Base-by-base conservation (phyloP, 495 filamentous ascomycete genomes). In the Aspergillus heteromorphus region DNA sequence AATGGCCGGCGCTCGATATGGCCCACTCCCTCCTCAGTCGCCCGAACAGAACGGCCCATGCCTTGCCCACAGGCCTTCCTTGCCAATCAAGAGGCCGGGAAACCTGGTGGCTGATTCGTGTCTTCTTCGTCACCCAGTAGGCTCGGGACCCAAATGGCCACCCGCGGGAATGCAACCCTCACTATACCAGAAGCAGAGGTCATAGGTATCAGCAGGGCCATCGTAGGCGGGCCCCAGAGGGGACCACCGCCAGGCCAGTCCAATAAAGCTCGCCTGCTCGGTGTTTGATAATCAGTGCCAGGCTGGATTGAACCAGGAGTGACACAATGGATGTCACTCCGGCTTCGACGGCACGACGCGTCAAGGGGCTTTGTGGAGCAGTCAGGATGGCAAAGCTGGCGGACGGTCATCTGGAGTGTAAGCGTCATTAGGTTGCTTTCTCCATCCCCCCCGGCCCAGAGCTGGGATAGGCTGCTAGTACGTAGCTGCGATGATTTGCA, bases 81-180 rank as follows among this genome's bases (percentile, higher is more conserved):
- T 41, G 29, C 72, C 70, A 75, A 75, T 73, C 48, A 60, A 56
- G 42, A 21, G 18, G 25, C 38, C 7, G 16, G 52, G 55, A 45
- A 53, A 45, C 21, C 42, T 14, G 54, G 53, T 60, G 55, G 65
- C 63, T 65, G 57, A 63, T 49, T 56, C 55, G 61, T 47, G 64
- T 56, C 54, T 58, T 38, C 45, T 53, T 40, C 51, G 51, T 60
- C 60, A 59, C 50, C 54, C 17, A 47, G 53, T 60, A 48, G 56
- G 49, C 51, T 60, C 49, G 54, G 45, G 47, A 48, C 43, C 49
- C 54, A 45, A 58, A 68, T 66, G 66, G 69, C 69, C 72, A 72
- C 68, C 62, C 48, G 58, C 14, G 45, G 61, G 67, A 72, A 75
- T 75, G 70, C 57, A 71, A 72, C 70, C 63, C 55, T 62, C 51